Percentiles rank a stretch among this genome's conserved stretches.
phyloP scores from a whole-genome alignment of 257 asterid genomes.

The Prunella vulgaris region DNA sequence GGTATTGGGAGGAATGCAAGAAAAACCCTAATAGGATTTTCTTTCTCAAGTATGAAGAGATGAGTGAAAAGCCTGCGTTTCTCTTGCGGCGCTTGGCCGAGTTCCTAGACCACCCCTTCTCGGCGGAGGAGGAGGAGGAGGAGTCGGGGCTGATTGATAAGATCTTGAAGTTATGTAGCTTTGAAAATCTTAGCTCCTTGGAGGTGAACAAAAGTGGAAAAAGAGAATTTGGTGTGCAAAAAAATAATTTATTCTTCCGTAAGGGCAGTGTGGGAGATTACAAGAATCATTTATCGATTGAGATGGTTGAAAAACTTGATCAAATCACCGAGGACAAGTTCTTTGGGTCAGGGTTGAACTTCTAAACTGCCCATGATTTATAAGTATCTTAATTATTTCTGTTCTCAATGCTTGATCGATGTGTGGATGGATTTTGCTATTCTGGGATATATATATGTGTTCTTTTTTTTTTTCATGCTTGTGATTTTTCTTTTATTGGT shows the following conservation, averaged over 20 bases:
- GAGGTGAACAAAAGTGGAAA: background rate
- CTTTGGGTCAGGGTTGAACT: background rate
- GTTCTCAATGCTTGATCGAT: background rate
- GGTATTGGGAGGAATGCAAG: background rate
- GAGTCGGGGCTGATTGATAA: background rate
- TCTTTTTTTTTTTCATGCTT: too few relatives aligned
- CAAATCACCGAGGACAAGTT: background rate
- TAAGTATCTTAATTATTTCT: too few relatives aligned
- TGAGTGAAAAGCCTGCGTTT: background rate
- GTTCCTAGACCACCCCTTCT: background rate
- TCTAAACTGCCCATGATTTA: background rate
- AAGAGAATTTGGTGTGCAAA: background rate
- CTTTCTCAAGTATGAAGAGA: background rate
- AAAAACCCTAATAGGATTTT: background rate
- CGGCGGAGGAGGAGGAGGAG: background rate
- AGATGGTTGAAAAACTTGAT: background rate
- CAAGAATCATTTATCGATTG: background rate
- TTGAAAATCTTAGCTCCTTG: background rate
- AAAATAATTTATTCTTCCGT: background rate
- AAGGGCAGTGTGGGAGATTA: background rate
- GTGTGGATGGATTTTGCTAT: background rate
- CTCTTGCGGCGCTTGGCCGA: background rate
- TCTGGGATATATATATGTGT: too few relatives aligned
- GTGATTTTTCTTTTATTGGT: too few relatives aligned
- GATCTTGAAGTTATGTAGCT: background rate